Evolutionary conservation across 441 rosid species (phyloP).

Genomic region (Adansonia grandidieri): DNA sequence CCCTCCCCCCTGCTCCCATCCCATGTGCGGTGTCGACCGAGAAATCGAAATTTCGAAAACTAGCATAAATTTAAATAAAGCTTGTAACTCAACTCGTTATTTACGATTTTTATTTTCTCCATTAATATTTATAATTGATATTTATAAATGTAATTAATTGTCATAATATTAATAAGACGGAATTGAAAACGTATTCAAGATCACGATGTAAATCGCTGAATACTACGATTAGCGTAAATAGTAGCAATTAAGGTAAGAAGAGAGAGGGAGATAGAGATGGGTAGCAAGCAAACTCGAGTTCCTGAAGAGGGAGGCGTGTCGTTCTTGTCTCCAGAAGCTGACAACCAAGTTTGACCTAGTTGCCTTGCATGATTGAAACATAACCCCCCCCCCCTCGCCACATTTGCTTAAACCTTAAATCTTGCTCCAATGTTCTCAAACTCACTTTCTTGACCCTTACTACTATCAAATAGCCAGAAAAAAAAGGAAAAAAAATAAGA

Average conservation of each 20-base stretch:
- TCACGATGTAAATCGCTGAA: neutral
- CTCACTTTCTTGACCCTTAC: constrained; percentile 28
- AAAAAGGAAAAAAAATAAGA: too few relatives aligned
- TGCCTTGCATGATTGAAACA: constrained; percentile 53
- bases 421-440: constrained; percentile 29
- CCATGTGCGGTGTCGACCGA: constrained; percentile 35
- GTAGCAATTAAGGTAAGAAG: constrained; percentile 4
- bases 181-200: too few relatives aligned
- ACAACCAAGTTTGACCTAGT: constrained; percentile 45
- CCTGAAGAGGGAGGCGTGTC: constrained; percentile 32
- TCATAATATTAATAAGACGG: too few relatives aligned
- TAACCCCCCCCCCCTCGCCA: constrained; percentile 33
- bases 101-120: too few relatives aligned
- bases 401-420: constrained; percentile 28
- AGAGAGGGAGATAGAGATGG: neutral
- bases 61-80: too few relatives aligned
- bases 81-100: too few relatives aligned
- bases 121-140: too few relatives aligned
- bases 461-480: neutral
- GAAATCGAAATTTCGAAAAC: neutral
- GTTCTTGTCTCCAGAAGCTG: constrained; percentile 52
- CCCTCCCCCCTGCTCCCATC: neutral
- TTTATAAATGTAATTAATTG: too few relatives aligned
- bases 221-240: neutral
- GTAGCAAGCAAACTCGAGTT: constrained; percentile 32